Base-by-base conservation (phyloP, 1,139 yeast genomes). In the Taphrina sp. region DNA sequence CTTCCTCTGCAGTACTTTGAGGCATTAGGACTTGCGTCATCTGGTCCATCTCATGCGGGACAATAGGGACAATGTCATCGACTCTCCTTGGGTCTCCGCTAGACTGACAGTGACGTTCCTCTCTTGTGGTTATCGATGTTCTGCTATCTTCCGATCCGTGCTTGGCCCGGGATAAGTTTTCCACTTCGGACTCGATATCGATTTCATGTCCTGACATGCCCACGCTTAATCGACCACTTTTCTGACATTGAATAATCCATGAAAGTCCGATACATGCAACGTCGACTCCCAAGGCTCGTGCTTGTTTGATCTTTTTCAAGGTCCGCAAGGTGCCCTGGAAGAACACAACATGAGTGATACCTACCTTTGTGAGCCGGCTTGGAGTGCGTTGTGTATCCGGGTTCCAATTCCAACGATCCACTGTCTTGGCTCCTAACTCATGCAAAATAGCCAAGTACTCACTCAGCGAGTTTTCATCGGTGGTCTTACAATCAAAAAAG, bases 401-500 rank as follows among this genome's bases (percentile, higher is more conserved):
- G 26, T 52, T 52, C 56, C 56, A 52, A 16, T 42, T 52, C 56
- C 56, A 52, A n/a, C 49, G 49, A 16, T 23, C 14, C 35, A 45
- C 23, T 10, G 52, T 45, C 35, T 24, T 35, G 24, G 52, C 52
- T 22, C 52, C 52, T 19, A 45, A 23, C 3, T 8, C 35, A 4
- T 24, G 5, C 24, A 45, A 23, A 5, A 45, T 35, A 33, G 52
- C 31, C 34, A 45, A 45, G 34, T 35, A 28, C 42, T 35, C 35
- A 2, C 34, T n/a, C 2, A 42, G 24, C n/a, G n/a, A n/a, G 3
- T 31, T n/a, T 5, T 16, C 23, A 19, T 45, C 52, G 12, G 24
- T 19, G 10, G 52, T 26, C 17, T 16, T 35, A 33, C 41, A 35
- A 42, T 45, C 52, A 5, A 45, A 33, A 35, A 23, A 45, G 7